These are phyloP conservation scores for Uromyces viciae-fabae DNA, from an alignment of 1,284 basidiomycete species.

Conservation along the genomic window DNA sequence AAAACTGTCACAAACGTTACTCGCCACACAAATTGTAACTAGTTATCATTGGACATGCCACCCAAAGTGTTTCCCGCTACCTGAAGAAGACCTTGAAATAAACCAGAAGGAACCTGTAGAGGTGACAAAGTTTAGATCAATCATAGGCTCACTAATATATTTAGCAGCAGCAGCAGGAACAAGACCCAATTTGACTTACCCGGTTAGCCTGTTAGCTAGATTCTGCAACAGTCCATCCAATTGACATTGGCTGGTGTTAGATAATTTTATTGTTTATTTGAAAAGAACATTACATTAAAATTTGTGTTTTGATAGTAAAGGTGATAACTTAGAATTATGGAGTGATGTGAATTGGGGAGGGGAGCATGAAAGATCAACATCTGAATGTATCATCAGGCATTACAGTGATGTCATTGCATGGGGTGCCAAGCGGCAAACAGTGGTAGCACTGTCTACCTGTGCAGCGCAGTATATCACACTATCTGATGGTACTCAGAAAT, in stretches of 20 bases:
- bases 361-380: not conserved
- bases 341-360: not conserved
- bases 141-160: not conserved
- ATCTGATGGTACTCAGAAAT: not conserved
- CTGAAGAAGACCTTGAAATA: not conserved
- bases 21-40: not conserved
- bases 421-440: not conserved
- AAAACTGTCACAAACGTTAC: not conserved
- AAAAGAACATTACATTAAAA: not conserved
- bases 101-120: not conserved
- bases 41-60: not conserved
- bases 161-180: not conserved
- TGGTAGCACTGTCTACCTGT: no score
- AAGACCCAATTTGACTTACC: not conserved
- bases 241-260: not conserved
- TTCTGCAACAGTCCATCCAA: not conserved
- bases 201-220: not conserved
- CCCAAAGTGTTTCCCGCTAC: not conserved
- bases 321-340: not conserved
- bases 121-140: not conserved
- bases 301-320: not conserved
- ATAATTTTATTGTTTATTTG: not conserved
- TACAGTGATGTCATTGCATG: not conserved
- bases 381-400: not conserved
- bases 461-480: not conserved